Percentiles rank a stretch among this genome's conserved stretches.
These are phyloP conservation scores for Phalaenopsis equestris DNA, from an alignment of 106 monocot species.

Conservation along the genomic window DNA sequence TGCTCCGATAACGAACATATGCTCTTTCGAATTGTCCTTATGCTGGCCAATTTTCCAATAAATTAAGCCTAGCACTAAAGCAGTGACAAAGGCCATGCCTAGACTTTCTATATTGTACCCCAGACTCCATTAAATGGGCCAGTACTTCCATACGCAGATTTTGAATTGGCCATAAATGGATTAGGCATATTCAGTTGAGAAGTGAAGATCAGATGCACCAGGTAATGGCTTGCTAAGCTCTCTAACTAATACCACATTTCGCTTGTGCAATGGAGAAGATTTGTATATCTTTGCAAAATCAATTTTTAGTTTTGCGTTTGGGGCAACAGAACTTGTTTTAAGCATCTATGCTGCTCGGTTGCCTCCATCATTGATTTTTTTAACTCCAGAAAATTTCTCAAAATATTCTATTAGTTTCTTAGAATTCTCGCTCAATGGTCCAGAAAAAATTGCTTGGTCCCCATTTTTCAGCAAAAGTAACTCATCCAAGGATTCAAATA, in stretches of 20 bases:
- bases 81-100: slow-evolving; percentile 28
- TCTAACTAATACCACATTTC: slow-evolving; percentile 38
- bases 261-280: slow-evolving; percentile 27
- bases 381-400: slow-evolving; percentile 74
- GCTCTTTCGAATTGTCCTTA: slow-evolving; percentile 36
- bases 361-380: slow-evolving; percentile 52
- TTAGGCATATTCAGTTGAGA: slow-evolving; percentile 34
- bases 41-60: slow-evolving; percentile 58
- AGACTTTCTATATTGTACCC: slow-evolving; percentile 41
- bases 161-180: slow-evolving; percentile 25
- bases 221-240: slow-evolving; percentile 40
- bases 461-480: slow-evolving; percentile 76
- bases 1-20: slow-evolving; percentile 48
- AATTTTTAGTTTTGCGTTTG: slow-evolving; percentile 36
- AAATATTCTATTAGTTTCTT: slow-evolving; percentile 67
- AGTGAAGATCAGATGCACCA: slow-evolving; percentile 31
- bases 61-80: neutral
- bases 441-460: slow-evolving; percentile 66
- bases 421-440: slow-evolving; percentile 60
- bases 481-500: slow-evolving; percentile 68
- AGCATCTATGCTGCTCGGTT: slow-evolving; percentile 82
- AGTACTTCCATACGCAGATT: slow-evolving; percentile 59
- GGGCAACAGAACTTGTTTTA: slow-evolving; percentile 48
- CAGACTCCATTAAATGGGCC: slow-evolving; percentile 53
- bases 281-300: slow-evolving; percentile 59